Base-by-base conservation (phyloP, 2,329 filamentous ascomycete genomes). In the Leptosphaerulina australis region DNA sequence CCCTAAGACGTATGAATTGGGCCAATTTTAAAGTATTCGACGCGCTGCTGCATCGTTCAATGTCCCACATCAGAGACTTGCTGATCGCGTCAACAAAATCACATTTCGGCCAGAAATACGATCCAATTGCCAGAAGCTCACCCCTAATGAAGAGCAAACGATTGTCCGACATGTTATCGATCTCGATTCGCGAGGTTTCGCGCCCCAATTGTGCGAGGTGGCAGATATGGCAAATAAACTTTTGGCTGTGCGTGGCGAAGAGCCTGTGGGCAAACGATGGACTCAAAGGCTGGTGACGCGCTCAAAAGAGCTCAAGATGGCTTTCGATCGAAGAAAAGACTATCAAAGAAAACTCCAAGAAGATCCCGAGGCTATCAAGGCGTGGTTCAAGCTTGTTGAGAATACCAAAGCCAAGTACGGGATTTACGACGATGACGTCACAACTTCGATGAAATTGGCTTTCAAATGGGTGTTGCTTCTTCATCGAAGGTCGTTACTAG, bases 381-480 rank as follows among this genome's bases (percentile, higher is more conserved):
- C 17, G 22, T 38, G 21, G 22, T 56, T 58, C 26, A 50, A 54
- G 46, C 56, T 55, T 0, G 40, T 59, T 17, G 21, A 40, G 22
- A 40, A 53, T 0, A 53, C 31, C 4, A 53, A 41, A 31, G 41
- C 30, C 5, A 49, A 51, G 39, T 56, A 56, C 17, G 24, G 41
- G 7, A 21, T 59, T 30, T 25, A 50, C 4, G 20, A 55, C 18
- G 14, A 55, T 7, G 33, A 47, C 34, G 9, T 53, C 30, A 53
- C 34, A 53, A 53, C 36, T 48, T 53, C 30, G 26, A 67, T 47
- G 53, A 73, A 51, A 70, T 60, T 25, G 63, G 63, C 39, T 72
- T 71, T 60, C 22, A 37, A 26, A 45, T 45, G 31, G 33, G 33
- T 17, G 25, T 37, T 1, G 28, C 36, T 41, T n/a, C 54, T 62